Evolutionary conservation across 2,329 filamentous ascomycete genomes (phyloP).

Genomic region (Amesomyces nigricolor): DNA sequence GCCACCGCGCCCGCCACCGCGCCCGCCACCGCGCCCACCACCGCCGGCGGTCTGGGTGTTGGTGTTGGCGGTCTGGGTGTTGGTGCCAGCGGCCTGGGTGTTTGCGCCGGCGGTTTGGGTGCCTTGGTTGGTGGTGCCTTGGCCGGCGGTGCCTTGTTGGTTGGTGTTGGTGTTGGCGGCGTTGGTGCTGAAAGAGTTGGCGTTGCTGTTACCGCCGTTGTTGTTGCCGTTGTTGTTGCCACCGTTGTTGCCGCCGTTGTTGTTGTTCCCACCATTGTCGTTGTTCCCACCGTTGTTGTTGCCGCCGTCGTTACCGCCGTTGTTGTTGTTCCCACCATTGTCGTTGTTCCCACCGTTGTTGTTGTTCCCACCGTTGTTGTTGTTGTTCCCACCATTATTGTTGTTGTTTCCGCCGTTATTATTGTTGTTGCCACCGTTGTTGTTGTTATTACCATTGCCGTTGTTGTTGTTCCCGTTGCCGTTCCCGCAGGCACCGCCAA

Average conservation of each 20-base stretch:
- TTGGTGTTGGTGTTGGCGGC: slow-evolving; percentile 4
- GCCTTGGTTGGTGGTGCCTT: slow-evolving; percentile 4
- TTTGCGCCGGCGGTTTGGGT: slow-evolving; percentile 6
- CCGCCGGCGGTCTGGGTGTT: slow-evolving; percentile 6
- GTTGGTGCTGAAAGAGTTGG: not conserved
- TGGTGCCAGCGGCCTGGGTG: not conserved
- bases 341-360: slow-evolving; percentile 1
- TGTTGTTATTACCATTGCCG: slow-evolving; percentile 21
- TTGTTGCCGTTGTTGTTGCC: not conserved
- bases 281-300: slow-evolving; percentile 10
- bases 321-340: not conserved
- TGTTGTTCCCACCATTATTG: slow-evolving; percentile 20
- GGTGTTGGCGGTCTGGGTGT: slow-evolving; percentile 4
- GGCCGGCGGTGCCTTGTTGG: slow-evolving; percentile 8
- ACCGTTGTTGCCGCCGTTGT: not conserved
- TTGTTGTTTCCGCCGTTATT: slow-evolving; percentile 18
- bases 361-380: slow-evolving; percentile 19
- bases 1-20: not conserved
- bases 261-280: slow-evolving; percentile 1
- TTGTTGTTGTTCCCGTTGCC: slow-evolving; percentile 18
- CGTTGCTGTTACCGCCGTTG: slow-evolving; percentile 1
- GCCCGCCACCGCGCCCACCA: not conserved
- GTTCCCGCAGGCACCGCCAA: slow-evolving; percentile 31
- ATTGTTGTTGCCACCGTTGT: slow-evolving; percentile 24
- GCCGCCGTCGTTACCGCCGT: slow-evolving; percentile 28